Conservation (phyloP, 208 protist species). For the Blechomonas ayalai region DNA sequence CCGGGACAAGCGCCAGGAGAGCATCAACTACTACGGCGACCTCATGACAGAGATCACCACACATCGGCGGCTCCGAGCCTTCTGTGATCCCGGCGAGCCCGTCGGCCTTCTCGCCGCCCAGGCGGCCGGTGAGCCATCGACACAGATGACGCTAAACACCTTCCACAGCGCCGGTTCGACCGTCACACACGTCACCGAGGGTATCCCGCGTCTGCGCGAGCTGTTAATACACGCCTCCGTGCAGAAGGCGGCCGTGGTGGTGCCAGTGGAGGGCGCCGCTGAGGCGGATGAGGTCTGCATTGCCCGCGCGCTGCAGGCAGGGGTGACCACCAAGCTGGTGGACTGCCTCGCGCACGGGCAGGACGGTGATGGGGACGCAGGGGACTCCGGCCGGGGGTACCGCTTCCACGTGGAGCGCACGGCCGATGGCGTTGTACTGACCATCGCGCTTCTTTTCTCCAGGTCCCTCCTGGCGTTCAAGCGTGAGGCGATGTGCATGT, state of each 20-base stretch:
- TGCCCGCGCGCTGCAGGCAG: constrained; percentile 38
- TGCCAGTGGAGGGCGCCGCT: constrained; percentile 68
- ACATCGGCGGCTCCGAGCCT: constrained; percentile 43
- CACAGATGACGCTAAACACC: constrained; percentile 99
- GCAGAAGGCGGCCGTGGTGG: constrained; percentile 71
- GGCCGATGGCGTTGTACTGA: constrained; percentile 31
- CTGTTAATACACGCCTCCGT: constrained; percentile 97
- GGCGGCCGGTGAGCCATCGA: constrained; percentile 98
- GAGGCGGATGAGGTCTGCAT: constrained; percentile 63
- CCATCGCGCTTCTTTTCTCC: constrained; percentile 77
- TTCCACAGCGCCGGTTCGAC: constrained; percentile 99
- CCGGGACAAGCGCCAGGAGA: constrained; percentile 41
- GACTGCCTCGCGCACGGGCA: constrained; percentile 60
- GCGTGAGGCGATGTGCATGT: constrained; percentile 68
- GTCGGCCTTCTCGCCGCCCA: constrained; percentile 97
- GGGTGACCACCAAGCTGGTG: constrained; percentile 34
- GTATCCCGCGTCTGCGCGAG: constrained; percentile 98
- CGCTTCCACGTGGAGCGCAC: constrained; percentile 57
- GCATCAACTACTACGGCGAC: constrained; percentile 45
- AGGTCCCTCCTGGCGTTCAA: constrained; percentile 29
- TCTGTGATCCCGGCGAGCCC: constrained; percentile 91
- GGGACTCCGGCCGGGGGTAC: constrained; percentile 16
- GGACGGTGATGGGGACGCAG: neutral
- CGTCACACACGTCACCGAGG: constrained; percentile 99
- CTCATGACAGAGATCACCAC: constrained; percentile 56